Evolutionary conservation across 306 rosid species (phyloP).

Genomic region (Senna tora): DNA sequence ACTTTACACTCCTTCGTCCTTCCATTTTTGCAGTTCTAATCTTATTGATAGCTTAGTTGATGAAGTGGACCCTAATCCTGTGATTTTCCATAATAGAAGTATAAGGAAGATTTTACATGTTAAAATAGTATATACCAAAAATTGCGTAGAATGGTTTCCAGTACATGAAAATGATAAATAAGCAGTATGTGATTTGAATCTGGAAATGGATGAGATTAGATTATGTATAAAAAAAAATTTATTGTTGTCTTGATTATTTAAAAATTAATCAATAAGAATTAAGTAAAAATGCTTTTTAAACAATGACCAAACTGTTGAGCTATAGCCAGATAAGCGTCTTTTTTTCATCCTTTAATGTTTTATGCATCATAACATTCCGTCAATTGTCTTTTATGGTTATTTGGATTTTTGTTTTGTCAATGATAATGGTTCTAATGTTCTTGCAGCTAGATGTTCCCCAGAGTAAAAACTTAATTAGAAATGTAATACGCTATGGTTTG

Average conservation of each 20-base stretch:
- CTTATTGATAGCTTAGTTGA: conserved; percentile 28
- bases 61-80: conserved; percentile 21
- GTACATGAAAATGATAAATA: neutral
- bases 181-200: neutral
- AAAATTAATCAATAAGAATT: neutral
- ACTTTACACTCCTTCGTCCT: conserved; percentile 14
- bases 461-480: conserved; percentile 54
- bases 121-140: neutral
- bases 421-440: conserved; percentile 23
- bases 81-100: conserved; percentile 30
- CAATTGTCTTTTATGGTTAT: conserved; percentile 17
- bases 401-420: conserved; percentile 33
- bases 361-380: conserved; percentile 8
- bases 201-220: neutral
- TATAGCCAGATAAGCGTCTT: conserved; percentile 2
- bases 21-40: conserved; percentile 18
- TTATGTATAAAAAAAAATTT: neutral
- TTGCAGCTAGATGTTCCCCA: conserved; percentile 83
- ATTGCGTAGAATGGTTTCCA: neutral
- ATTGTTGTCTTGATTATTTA: conserved; percentile 28
- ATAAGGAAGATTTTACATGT: conserved; percentile 13
- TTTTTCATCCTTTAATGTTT: conserved; percentile 24
- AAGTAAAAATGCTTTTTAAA: conserved; percentile 11
- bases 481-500: conserved; percentile 63
- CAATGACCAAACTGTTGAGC: conserved; percentile 21